A percentile compares a stretch with the other conserved stretches of the same genome.
phyloP scores from a whole-genome alignment of 768 basidiomycete species.

The Thelephora ganbajun region DNA sequence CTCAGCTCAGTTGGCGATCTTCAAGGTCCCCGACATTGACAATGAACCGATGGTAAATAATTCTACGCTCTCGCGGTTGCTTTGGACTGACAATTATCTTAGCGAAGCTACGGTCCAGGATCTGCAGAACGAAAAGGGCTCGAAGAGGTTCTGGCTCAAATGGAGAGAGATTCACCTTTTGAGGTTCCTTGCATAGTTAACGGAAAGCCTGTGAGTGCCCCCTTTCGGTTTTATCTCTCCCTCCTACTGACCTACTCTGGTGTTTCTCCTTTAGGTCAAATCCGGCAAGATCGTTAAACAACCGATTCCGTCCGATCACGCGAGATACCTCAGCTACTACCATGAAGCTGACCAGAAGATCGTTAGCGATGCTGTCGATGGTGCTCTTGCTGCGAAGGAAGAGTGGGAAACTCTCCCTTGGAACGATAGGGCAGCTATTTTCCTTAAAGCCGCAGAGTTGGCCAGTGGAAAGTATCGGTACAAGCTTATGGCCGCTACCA shows the following conservation, averaged over 20 bases:
- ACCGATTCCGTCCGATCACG: slow-evolving; percentile 77
- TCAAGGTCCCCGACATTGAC: slow-evolving; percentile 72
- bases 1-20: slow-evolving; percentile 66
- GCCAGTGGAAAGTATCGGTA: slow-evolving; percentile 93
- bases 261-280: slow-evolving; percentile 38
- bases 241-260: neutral
- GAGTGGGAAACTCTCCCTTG: slow-evolving; percentile 93
- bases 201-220: slow-evolving; percentile 56
- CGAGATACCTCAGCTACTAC: slow-evolving; percentile 67
- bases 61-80: neutral
- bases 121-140: slow-evolving; percentile 66
- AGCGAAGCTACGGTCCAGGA: slow-evolving; percentile 70
- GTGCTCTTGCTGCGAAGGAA: slow-evolving; percentile 73
- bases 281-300: slow-evolving; percentile 73
- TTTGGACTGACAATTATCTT: slow-evolving; percentile 1
- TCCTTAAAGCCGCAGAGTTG: slow-evolving; percentile 95
- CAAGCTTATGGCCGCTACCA: slow-evolving; percentile 89
- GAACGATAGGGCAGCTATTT: slow-evolving; percentile 95
- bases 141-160: slow-evolving; percentile 57
- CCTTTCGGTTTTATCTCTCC: neutral
- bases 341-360: slow-evolving; percentile 76
- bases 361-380: slow-evolving; percentile 69
- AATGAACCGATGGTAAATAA: slow-evolving; percentile 84
- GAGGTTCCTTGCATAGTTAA: slow-evolving; percentile 91
- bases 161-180: slow-evolving; percentile 76